A percentile compares a stretch with the other conserved stretches of the same genome.
Conservation (phyloP, 768 basidiomycete genomes). For the Leucocoprinus birnbaumii region DNA sequence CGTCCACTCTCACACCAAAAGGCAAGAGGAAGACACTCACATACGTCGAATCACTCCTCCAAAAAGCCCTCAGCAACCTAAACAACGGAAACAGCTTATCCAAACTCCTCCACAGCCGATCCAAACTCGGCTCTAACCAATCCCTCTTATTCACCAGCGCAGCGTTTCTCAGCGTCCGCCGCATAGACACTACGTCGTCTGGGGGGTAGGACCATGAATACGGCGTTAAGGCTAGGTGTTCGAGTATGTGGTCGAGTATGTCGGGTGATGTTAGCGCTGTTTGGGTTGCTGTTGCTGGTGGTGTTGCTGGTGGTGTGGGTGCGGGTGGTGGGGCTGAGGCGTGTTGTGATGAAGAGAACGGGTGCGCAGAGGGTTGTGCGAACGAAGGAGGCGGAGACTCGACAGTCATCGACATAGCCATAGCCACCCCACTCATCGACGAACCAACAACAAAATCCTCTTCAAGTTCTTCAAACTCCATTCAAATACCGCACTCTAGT, state of each 20-base stretch:
- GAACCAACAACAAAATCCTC: too few relatives aligned
- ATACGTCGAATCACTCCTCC: constrained; percentile 25
- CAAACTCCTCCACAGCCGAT: constrained; percentile 28
- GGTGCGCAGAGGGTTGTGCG: too few relatives aligned
- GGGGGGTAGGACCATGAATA: background rate
- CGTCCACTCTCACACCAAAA: too few relatives aligned
- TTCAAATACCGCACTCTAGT: too few relatives aligned
- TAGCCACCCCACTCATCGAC: too few relatives aligned
- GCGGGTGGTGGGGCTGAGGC: too few relatives aligned
- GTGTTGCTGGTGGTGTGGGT: background rate
- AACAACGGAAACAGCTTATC: constrained; percentile 31
- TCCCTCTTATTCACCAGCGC: constrained; percentile 29
- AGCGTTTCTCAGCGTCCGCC: constrained; percentile 1
- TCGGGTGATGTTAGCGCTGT: background rate
- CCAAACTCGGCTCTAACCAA: constrained; percentile 26
- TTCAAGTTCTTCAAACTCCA: too few relatives aligned
- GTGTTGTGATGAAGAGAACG: too few relatives aligned
- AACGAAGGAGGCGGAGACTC: too few relatives aligned
- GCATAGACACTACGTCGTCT: background rate
- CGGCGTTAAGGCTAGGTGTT: background rate
- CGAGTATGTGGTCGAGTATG: background rate
- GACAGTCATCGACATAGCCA: too few relatives aligned
- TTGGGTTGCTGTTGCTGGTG: background rate
- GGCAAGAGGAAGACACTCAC: constrained; percentile 18
- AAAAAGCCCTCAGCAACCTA: constrained; percentile 27